Percentiles rank a stretch among this genome's conserved stretches.
Evolutionary conservation across 495 filamentous ascomycete species (phyloP).

Genomic region (Schizothecium vesticola): DNA sequence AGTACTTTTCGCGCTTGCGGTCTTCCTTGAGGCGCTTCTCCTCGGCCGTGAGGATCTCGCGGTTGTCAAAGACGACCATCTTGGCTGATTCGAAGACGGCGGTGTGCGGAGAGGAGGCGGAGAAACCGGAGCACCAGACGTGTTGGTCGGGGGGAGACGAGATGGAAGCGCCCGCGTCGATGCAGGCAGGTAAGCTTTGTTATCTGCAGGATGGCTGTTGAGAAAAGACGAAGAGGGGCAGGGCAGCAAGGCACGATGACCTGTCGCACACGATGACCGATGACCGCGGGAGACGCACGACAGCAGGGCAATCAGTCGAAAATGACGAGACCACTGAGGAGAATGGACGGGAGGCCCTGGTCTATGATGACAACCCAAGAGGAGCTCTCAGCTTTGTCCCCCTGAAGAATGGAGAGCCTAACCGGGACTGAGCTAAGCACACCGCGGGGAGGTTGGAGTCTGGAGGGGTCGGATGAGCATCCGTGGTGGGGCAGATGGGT

Average conservation of each 20-base stretch:
- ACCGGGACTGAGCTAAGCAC: background rate
- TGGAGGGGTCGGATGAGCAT: background rate
- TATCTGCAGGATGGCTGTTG: background rate
- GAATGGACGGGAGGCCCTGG: background rate
- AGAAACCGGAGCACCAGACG: background rate
- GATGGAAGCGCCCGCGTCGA: background rate
- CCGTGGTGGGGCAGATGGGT: background rate
- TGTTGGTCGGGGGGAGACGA: background rate
- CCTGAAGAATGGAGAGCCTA: background rate
- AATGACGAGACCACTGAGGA: background rate
- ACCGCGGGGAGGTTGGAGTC: background rate
- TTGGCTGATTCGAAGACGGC: background rate
- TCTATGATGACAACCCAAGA: background rate
- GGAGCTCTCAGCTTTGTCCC: background rate
- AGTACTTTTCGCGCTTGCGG: conserved; percentile 70
- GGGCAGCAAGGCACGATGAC: background rate
- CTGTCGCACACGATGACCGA: background rate
- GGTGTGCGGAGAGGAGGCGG: background rate
- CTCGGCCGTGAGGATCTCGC: conserved; percentile 79
- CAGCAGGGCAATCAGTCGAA: background rate
- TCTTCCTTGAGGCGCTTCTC: conserved; percentile 87
- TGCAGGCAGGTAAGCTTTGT: background rate
- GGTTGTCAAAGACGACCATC: conserved; percentile 85
- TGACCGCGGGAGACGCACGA: background rate
- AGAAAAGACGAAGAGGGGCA: background rate